phyloP scores from a whole-genome alignment of 2,329 filamentous ascomycete genomes.

The Grosmannia serpens region DNA sequence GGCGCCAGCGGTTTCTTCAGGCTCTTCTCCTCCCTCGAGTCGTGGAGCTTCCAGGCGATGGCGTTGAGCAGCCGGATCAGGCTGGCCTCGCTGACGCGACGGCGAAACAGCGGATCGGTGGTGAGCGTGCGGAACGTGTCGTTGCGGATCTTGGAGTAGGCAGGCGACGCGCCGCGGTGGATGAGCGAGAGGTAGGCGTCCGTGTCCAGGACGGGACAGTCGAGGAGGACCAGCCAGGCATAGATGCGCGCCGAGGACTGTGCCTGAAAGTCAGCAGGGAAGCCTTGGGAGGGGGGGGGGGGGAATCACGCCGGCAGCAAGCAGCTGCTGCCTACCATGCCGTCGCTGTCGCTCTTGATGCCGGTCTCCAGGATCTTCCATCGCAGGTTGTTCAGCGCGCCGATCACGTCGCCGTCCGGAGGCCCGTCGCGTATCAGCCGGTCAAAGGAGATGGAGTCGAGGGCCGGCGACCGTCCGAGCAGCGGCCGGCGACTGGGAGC shows the following conservation, averaged over 20 bases:
- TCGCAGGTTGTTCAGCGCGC: constrained; percentile 58
- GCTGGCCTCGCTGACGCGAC: constrained; percentile 89
- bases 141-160: constrained; percentile 95
- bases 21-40: constrained; percentile 46
- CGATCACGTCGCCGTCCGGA: constrained; percentile 53
- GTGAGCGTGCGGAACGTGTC: constrained; percentile 95
- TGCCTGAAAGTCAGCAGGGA: not conserved
- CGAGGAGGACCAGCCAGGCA: constrained; percentile 87
- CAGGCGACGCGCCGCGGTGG: constrained; percentile 84
- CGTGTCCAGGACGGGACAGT: constrained; percentile 73
- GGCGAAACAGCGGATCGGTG: constrained; percentile 92
- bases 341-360: constrained; percentile 64
- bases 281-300: not conserved
- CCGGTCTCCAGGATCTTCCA: constrained; percentile 66
- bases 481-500: constrained; percentile 30
- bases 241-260: constrained; percentile 91
- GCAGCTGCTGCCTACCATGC: constrained; percentile 49
- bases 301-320: not conserved
- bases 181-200: constrained; percentile 83
- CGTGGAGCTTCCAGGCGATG: constrained; percentile 85
- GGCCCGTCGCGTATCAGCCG: constrained; percentile 71
- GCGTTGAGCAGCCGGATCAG: constrained; percentile 91
- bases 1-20: not conserved
- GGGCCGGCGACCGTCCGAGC: constrained; percentile 32
- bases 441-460: constrained; percentile 55